Base-by-base conservation (phyloP, 2,329 filamentous ascomycete species). In the Sporothrix pseudoabietina region DNA sequence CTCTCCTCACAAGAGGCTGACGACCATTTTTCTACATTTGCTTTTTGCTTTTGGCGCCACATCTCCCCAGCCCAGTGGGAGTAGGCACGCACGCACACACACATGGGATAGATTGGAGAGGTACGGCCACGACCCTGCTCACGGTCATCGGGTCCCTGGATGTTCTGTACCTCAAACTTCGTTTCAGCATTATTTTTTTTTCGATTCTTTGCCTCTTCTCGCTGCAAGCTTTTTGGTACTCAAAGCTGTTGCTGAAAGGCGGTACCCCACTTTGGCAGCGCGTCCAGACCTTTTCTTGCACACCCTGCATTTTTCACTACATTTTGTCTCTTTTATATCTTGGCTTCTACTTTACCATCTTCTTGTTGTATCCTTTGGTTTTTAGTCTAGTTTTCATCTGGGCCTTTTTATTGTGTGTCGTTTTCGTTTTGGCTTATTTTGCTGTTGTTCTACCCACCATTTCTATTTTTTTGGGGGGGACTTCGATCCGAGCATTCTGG, bases 91-190 rank as follows among this genome's bases (percentile, higher is more conserved):
- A 22, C 30, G 71, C n/a, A 8, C 44, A 47, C 44, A n/a, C 30
- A 54, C 26, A 26, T 41, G 59, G 71, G 71, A 72, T 66, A 72
- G 59, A 72, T 66, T 72, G 71, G 71, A 66, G 47, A 72, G 32
- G 61, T 19, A 55, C 52, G 10, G 19, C 47, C 8, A n/a, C 59
- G 71, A 52, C 41, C 4, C 19, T 32, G 32, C n/a, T n/a, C 14
- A 14, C 19, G 30, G 54, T 47, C 41, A 57, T 26, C 22, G 70
- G 19, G 54, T 49, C 30, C 55, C 49, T n/a, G 22, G 19, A 9
- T 35, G 55, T 39, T 22, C 32, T 55, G n/a, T 55, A 49, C 49
- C 63, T 44, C 63, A 22, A 66, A 65, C 59, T 30, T 41, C 55
- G 52, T 61, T 63, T 32, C 39, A 26, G 39, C 63, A 47, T 72